Evolutionary conservation across 2,329 filamentous ascomycete genomes (phyloP).

Genomic region (Pezicula neosporulosa): DNA sequence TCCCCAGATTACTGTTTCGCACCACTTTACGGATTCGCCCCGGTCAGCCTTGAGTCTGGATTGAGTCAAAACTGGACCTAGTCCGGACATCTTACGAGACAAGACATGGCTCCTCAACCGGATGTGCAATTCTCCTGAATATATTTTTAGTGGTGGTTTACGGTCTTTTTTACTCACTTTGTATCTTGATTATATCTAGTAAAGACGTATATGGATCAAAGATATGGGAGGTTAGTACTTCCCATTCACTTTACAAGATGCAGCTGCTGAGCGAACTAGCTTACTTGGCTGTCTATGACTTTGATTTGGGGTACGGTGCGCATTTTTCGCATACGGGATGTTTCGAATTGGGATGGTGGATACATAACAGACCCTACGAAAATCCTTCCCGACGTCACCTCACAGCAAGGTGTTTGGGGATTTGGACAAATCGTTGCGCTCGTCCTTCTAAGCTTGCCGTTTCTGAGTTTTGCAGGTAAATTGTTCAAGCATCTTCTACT

Average conservation of each 20-base stretch:
- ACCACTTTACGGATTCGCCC: no score
- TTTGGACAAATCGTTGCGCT: not conserved
- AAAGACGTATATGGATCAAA: not conserved
- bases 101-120: no score
- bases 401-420: not conserved
- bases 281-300: not conserved
- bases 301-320: not conserved
- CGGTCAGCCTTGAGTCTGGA: no score
- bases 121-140: not conserved
- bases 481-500: not conserved
- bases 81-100: no score
- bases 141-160: no score
- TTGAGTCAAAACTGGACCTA: no score
- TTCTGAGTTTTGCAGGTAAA: not conserved
- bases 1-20: no score
- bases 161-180: not conserved
- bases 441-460: not conserved
- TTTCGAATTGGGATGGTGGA: no score
- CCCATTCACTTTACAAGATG: not conserved
- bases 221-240: slow-evolving; percentile 1
- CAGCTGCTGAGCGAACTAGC: not conserved
- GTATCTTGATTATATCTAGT: not conserved
- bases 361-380: no score
- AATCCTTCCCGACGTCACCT: not conserved
- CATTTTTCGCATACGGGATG: not conserved